phyloP scores from a whole-genome alignment of 345 rosid species.

The Citropsis articulata region DNA sequence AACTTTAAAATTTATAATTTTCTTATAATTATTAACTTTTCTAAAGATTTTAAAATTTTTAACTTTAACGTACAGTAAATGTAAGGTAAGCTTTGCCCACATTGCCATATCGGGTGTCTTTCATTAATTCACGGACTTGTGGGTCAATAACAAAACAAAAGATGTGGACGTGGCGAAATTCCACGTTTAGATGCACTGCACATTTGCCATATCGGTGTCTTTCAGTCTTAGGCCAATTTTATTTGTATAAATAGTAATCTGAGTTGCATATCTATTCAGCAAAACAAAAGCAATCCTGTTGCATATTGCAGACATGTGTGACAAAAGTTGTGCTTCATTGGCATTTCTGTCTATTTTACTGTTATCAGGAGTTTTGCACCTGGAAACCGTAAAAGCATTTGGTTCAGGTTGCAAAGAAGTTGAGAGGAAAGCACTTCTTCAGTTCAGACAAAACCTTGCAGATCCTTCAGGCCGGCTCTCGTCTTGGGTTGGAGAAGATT shows the following conservation, averaged over 20 bases:
- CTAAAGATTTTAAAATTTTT: no score
- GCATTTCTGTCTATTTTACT: background rate
- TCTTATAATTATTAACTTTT: no score
- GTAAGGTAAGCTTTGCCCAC: no score
- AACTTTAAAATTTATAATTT: no score
- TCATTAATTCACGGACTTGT: no score
- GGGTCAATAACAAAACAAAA: no score
- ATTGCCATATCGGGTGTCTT: no score
- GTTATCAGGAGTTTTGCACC: background rate
- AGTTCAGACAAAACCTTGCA: slow-evolving; percentile 8
- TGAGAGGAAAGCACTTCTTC: slow-evolving; percentile 22
- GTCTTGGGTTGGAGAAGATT: slow-evolving; percentile 20
- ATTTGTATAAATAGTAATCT: no score
- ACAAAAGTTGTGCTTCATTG: background rate
- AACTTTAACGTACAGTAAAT: no score
- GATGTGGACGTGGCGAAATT: background rate
- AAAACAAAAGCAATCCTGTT: background rate
- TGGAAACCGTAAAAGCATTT: background rate
- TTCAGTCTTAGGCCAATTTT: no score
- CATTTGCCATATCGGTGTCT: background rate
- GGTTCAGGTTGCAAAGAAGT: slow-evolving; percentile 2
- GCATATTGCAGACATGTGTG: background rate
- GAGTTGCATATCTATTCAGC: background rate
- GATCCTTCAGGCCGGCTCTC: slow-evolving; percentile 17
- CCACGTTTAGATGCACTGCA: background rate